Percentiles rank a stretch among this genome's conserved stretches.
Conservation (phyloP, 2,329 filamentous ascomycete species). For the Stromatinia cepivora region DNA sequence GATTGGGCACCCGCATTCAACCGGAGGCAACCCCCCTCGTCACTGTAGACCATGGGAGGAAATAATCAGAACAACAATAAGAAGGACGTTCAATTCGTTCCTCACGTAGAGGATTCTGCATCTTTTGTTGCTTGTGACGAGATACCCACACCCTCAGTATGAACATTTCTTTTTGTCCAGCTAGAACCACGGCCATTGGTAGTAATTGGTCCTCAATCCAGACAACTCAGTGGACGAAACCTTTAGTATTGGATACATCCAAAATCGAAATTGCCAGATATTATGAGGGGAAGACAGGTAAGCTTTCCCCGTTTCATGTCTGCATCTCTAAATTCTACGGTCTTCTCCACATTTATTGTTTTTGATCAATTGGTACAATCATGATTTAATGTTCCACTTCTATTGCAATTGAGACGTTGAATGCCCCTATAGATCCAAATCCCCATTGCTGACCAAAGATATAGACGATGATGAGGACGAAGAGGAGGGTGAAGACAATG, state of each 20-base stretch:
- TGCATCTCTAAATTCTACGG: constrained; percentile 1
- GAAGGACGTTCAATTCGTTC: constrained; percentile 32
- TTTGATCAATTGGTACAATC: constrained; percentile 1
- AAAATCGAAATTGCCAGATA: constrained; percentile 25
- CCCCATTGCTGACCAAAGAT: constrained; percentile 7
- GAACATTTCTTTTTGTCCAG: constrained; percentile 40
- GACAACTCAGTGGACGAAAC: constrained; percentile 19
- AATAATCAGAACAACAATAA: constrained; percentile 31
- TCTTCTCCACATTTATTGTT: background rate
- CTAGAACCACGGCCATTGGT: constrained; percentile 29
- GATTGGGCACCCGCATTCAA: constrained; percentile 38
- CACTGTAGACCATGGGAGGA: constrained; percentile 20
- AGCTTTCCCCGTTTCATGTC: constrained; percentile 13
- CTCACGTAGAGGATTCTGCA: constrained; percentile 24
- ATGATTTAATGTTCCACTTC: background rate
- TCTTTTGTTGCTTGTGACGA: constrained; percentile 30
- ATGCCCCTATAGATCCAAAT: background rate
- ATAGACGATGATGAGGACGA: constrained; percentile 14
- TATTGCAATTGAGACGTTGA: constrained; percentile 4
- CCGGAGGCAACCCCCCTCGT: constrained; percentile 30
- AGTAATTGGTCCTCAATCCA: constrained; percentile 31
- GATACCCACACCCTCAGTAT: constrained; percentile 33
- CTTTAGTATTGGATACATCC: constrained; percentile 28
- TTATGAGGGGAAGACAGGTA: constrained; percentile 18
- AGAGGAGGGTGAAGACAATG: constrained; percentile 7